Conservation (phyloP, 345 rosid genomes). For the Brassica juncea region DNA sequence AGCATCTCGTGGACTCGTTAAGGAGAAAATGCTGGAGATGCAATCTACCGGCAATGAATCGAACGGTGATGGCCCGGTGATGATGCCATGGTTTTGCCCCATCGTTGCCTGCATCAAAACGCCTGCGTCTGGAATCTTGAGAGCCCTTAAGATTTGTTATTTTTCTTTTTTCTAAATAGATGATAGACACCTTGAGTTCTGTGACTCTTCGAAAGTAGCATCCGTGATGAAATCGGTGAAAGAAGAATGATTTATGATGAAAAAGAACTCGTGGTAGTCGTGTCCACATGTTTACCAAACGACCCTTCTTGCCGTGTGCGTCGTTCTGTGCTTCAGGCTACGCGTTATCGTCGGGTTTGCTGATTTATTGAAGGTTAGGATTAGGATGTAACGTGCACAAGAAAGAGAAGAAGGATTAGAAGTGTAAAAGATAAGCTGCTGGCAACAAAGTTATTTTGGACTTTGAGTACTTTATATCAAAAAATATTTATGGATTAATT, state of each 20-base stretch:
- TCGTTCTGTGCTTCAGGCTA: not conserved
- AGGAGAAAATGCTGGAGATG: constrained; percentile 47
- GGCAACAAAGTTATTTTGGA: too few relatives aligned
- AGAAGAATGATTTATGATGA: not conserved
- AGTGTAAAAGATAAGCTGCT: too few relatives aligned
- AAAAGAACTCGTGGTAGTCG: not conserved
- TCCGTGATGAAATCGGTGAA: not conserved
- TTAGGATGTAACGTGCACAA: too few relatives aligned
- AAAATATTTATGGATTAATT: too few relatives aligned
- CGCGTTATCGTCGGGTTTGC: not conserved
- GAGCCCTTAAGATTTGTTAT: too few relatives aligned
- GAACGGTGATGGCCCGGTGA: not conserved
- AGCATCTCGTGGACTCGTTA: constrained; percentile 52
- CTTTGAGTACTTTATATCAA: too few relatives aligned
- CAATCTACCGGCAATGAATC: constrained; percentile 45
- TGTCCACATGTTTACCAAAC: too few relatives aligned
- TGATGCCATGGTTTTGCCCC: not conserved
- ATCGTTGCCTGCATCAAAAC: not conserved
- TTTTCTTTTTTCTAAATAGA: too few relatives aligned
- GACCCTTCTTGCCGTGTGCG: not conserved
- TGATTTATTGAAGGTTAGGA: not conserved
- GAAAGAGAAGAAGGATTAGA: too few relatives aligned
- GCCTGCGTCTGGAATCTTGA: too few relatives aligned
- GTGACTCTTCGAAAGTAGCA: not conserved
- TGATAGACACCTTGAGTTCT: too few relatives aligned